A percentile compares a stretch with the other conserved stretches of the same genome.
Conservation (phyloP, 306 rosid species). For the Begonia loranthoides region DNA sequence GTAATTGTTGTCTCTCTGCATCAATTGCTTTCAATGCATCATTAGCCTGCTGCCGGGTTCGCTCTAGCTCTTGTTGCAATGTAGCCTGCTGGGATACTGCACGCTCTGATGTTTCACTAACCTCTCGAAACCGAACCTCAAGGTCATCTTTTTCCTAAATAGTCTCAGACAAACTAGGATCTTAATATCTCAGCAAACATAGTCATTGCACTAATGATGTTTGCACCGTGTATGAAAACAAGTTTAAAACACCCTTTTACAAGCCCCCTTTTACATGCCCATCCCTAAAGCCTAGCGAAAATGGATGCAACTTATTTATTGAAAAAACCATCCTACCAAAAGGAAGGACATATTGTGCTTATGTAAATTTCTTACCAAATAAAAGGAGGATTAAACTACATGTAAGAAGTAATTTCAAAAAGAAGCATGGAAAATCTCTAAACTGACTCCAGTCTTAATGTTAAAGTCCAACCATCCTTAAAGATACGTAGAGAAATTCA, state of each 20-base stretch:
- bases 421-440: too few relatives aligned
- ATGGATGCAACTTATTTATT: background rate
- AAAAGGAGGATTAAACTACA: too few relatives aligned
- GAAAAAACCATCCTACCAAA: background rate
- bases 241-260: too few relatives aligned
- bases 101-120: constrained; percentile 66
- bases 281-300: background rate
- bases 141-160: constrained; percentile 91
- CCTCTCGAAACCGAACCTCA: constrained; percentile 52
- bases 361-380: too few relatives aligned
- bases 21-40: constrained; percentile 95
- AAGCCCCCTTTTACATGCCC: constrained; percentile 2
- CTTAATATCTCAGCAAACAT: constrained; percentile 12
- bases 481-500: background rate
- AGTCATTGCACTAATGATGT: background rate
- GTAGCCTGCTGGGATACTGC: constrained; percentile 62
- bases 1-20: constrained; percentile 81
- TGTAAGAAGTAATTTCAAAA: too few relatives aligned
- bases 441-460: too few relatives aligned
- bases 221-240: too few relatives aligned
- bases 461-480: background rate
- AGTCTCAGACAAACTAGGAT: too few relatives aligned
- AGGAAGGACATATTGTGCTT: too few relatives aligned
- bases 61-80: constrained; percentile 89
- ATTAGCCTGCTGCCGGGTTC: constrained; percentile 93